Evolutionary conservation across 257 asterid genomes (phyloP), one percentile per base, ranked within the genome.

Genomic region (Ocimum tenuiflorum): DNA sequence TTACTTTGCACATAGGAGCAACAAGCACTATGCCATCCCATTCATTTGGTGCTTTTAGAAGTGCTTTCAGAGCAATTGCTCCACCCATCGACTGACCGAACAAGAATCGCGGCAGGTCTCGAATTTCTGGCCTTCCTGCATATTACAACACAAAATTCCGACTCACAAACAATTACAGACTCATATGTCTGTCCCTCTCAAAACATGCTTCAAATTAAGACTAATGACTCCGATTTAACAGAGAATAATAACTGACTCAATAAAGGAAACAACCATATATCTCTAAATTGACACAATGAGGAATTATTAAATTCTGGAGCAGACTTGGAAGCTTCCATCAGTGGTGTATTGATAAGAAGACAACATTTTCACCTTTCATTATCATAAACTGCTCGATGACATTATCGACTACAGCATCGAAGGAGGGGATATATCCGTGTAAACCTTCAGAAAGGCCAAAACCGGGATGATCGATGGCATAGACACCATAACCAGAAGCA

Each of bases 1-100:
- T n/a, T 79, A 88, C 99, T 89, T 94, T 94, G 88, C 97, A 94
- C 97, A 94, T 94, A 7, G 99, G 99, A 13, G 99, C 97, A 41
- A 90, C 95, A 67, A 90, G 96, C 70, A 90, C 63, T 10, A 95
- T 97, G 17, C 97, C 99, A 0, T 53, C 74, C 99, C 97, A 94
- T 51, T 86, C 77, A 73, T 74, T 49, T 8, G 95, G 97, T 62
- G 90, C 97, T 75, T 83, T 90, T 65, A 88, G 79, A 79, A 90
- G 99, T 79, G 86, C 85, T 79, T 90, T 94, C 48, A 94, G 76
- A 15, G 96, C 89, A 54, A 90, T 79, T 35, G 99, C 99, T 56
- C 99, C 99, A 9, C 97, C 99, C 99, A 94, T 86, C 8, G 99
- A 94, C 76, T 90, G 79, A 39, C 99, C 99, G 29, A 88, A 88